Evolutionary conservation across 257 asterid species (phyloP).

Genomic region (Solanum commersonii): DNA sequence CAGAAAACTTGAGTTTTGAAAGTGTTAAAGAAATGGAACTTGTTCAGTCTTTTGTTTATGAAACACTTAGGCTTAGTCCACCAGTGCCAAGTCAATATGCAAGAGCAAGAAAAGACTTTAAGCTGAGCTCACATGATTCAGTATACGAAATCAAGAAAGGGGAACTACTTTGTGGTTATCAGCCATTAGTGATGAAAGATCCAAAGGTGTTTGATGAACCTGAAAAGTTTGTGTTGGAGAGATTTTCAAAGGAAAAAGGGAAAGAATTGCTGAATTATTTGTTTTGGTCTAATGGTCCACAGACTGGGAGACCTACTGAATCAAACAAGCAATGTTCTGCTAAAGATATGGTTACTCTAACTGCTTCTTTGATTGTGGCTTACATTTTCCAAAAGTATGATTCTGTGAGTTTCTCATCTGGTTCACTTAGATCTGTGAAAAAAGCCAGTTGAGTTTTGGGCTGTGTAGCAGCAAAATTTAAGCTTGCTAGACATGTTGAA

Average conservation of each 20-base stretch:
- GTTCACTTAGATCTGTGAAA: conserved; percentile 31
- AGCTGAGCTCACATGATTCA: conserved; percentile 37
- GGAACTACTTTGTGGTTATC: conserved; percentile 71
- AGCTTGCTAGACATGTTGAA: neutral
- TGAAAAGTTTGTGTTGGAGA: conserved; percentile 42
- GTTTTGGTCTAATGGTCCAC: conserved; percentile 93
- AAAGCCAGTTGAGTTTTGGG: conserved; percentile 21
- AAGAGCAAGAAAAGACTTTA: conserved; percentile 74
- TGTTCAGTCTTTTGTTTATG: conserved; percentile 66
- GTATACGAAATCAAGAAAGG: conserved; percentile 80
- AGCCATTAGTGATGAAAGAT: conserved; percentile 68
- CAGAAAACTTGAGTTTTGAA: conserved; percentile 32
- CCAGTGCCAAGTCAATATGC: conserved; percentile 79
- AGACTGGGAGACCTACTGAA: conserved; percentile 50
- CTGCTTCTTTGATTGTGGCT: conserved; percentile 66
- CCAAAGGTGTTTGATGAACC: conserved; percentile 60
- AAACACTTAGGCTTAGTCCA: conserved; percentile 59
- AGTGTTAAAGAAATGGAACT: conserved; percentile 48
- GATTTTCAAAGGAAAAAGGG: conserved; percentile 54
- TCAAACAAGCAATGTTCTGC: conserved; percentile 79
- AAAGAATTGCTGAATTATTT: conserved; percentile 45
- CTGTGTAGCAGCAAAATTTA: neutral
- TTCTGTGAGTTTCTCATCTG: conserved; percentile 41
- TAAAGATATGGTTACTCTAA: conserved; percentile 47
- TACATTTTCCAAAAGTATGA: conserved; percentile 74